These are phyloP conservation scores for Pulveroboletus sp. DNA, from an alignment of 768 basidiomycete species.

Conservation along the genomic window DNA sequence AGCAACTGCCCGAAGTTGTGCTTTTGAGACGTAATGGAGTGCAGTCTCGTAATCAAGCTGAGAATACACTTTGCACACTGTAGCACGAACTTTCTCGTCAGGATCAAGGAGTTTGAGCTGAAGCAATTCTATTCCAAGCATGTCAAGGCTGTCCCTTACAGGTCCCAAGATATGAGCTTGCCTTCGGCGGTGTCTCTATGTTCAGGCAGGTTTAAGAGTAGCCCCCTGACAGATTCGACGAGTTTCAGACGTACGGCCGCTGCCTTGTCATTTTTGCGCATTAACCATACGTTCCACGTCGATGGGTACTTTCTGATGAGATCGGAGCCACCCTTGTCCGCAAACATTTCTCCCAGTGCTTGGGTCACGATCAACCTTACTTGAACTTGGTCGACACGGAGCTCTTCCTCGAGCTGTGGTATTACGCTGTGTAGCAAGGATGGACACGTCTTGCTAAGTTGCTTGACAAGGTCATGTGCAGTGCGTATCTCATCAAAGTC, in stretches of 20 bases:
- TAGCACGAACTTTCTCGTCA: constrained; percentile 86
- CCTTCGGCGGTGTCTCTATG: constrained; percentile 68
- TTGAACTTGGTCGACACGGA: constrained; percentile 67
- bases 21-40: constrained; percentile 69
- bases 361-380: constrained; percentile 80
- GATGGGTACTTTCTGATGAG: constrained; percentile 74
- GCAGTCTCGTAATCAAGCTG: constrained; percentile 89
- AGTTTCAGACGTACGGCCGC: constrained; percentile 69
- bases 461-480: constrained; percentile 83
- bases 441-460: constrained; percentile 75
- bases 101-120: constrained; percentile 70
- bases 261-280: constrained; percentile 72
- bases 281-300: constrained; percentile 84
- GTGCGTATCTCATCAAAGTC: constrained; percentile 64
- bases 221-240: constrained; percentile 60
- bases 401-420: constrained; percentile 88
- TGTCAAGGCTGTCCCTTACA: constrained; percentile 1
- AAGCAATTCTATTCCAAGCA: constrained; percentile 46
- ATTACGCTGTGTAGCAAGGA: constrained; percentile 83
- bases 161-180: constrained; percentile 30
- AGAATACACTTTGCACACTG: constrained; percentile 76
- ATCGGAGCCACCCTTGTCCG: constrained; percentile 67
- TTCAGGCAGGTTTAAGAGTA: constrained; percentile 66
- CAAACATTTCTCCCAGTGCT: constrained; percentile 87
- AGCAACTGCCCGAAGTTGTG: constrained; percentile 58